These are phyloP conservation scores for Helicostylum pulchrum DNA, from an alignment of 192 early-diverging fungal species.

Conservation along the genomic window DNA sequence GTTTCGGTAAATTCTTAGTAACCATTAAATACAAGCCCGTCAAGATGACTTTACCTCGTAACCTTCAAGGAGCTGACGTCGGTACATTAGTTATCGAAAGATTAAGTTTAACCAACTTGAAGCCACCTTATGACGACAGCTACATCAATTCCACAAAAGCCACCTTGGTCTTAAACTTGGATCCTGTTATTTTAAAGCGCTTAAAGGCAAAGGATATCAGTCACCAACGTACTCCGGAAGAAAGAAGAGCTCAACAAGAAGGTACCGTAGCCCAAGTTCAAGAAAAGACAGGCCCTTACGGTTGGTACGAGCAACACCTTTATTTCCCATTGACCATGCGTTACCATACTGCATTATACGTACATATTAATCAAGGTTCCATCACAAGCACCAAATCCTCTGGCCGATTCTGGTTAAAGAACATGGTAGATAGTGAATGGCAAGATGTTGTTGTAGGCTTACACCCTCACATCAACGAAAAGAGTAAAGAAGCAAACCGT, in stretches of 20 bases:
- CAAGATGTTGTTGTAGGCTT: constrained; percentile 20
- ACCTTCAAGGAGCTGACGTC: constrained; percentile 23
- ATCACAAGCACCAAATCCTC: constrained; percentile 7
- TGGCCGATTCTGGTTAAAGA: constrained; percentile 22
- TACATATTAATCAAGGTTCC: constrained; percentile 6
- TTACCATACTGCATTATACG: constrained; percentile 30
- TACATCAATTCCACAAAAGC: constrained; percentile 8
- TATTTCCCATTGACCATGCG: constrained; percentile 30
- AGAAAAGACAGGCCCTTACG: background rate
- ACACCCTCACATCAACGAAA: background rate
- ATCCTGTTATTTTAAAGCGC: constrained; percentile 16
- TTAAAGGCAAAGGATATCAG: constrained; percentile 15
- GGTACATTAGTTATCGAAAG: constrained; percentile 27
- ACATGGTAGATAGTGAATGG: constrained; percentile 17
- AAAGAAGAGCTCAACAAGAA: background rate
- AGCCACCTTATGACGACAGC: constrained; percentile 5
- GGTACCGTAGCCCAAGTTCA: background rate
- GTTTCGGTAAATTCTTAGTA: constrained; percentile 25
- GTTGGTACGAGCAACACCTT: constrained; percentile 17
- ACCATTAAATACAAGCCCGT: constrained; percentile 29
- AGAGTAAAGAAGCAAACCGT: constrained; percentile 22
- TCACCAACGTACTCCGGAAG: background rate
- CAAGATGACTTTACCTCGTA: constrained; percentile 17
- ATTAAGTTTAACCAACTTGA: constrained; percentile 8
- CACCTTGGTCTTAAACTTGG: constrained; percentile 19